These are phyloP conservation scores for Penicillium sp. DNA, from an alignment of 2,329 filamentous ascomycete genomes.

Conservation along the genomic window DNA sequence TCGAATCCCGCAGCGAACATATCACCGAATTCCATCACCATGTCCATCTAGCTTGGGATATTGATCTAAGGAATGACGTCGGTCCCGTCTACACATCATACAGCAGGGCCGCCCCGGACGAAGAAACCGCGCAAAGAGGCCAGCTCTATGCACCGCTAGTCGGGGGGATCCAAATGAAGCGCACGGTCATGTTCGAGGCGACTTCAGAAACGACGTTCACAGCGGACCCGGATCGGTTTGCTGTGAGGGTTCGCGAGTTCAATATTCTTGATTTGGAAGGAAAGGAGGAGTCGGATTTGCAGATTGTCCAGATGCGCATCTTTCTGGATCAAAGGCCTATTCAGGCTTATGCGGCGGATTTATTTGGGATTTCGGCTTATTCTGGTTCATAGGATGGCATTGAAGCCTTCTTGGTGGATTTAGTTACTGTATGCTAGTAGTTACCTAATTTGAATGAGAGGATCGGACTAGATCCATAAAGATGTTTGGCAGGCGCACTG, in stretches of 20 bases:
- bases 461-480: background rate
- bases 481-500: background rate
- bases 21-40: slow-evolving; percentile 17
- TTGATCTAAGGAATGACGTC: slow-evolving; percentile 8
- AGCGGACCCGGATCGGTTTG: slow-evolving; percentile 23
- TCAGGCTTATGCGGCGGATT: slow-evolving; percentile 15
- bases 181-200: slow-evolving; percentile 25
- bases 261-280: slow-evolving; percentile 21
- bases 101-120: background rate
- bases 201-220: slow-evolving; percentile 19
- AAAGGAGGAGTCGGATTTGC: slow-evolving; percentile 5
- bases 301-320: slow-evolving; percentile 21
- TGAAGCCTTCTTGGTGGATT: no score
- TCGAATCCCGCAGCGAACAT: slow-evolving; percentile 19
- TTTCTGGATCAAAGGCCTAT: slow-evolving; percentile 21
- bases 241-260: slow-evolving; percentile 18
- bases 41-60: slow-evolving; percentile 23
- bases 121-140: background rate
- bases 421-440: no score
- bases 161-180: slow-evolving; percentile 8
- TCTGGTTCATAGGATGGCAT: background rate
- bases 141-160: slow-evolving; percentile 9
- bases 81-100: background rate
- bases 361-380: background rate
- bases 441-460: slow-evolving; percentile 9